A percentile compares a stretch with the other conserved stretches of the same genome.
Evolutionary conservation across 2,329 filamentous ascomycete genomes (phyloP).

Genomic region (Monilinia vaccinii-corymbosi): DNA sequence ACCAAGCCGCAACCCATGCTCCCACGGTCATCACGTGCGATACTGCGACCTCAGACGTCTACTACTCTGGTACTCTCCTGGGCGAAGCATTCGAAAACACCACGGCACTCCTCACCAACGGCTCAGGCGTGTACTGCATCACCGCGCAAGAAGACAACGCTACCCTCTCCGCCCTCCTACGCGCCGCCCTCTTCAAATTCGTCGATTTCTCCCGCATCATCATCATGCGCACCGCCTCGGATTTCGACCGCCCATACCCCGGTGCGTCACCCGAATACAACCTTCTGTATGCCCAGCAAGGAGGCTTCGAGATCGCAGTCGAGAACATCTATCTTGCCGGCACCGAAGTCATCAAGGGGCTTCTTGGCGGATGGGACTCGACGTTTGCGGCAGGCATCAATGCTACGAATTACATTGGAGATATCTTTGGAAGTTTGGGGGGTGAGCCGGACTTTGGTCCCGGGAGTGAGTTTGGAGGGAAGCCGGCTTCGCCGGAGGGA

Average conservation of each 20-base stretch:
- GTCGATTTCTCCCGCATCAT: slow-evolving; percentile 61
- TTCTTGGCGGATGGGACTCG: slow-evolving; percentile 50
- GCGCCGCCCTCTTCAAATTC: slow-evolving; percentile 41
- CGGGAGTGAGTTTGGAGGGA: slow-evolving; percentile 6
- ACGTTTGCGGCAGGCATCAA: slow-evolving; percentile 43
- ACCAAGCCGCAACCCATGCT: slow-evolving; percentile 34
- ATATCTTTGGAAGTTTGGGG: slow-evolving; percentile 59
- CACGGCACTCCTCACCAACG: slow-evolving; percentile 56
- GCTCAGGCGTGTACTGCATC: slow-evolving; percentile 58
- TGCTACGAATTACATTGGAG: slow-evolving; percentile 54
- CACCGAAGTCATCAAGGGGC: slow-evolving; percentile 49
- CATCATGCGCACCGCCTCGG: slow-evolving; percentile 57
- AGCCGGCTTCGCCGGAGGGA: not conserved
- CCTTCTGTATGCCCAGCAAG: slow-evolving; percentile 50
- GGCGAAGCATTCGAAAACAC: slow-evolving; percentile 57
- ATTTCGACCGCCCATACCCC: slow-evolving; percentile 62
- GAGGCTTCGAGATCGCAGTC: slow-evolving; percentile 53
- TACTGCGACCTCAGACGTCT: slow-evolving; percentile 61
- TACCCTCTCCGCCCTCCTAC: slow-evolving; percentile 54
- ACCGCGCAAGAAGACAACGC: slow-evolving; percentile 68
- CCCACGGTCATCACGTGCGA: slow-evolving; percentile 58
- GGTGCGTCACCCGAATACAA: slow-evolving; percentile 48
- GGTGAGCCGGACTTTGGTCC: slow-evolving; percentile 56
- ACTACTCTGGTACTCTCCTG: slow-evolving; percentile 55
- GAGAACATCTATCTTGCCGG: slow-evolving; percentile 60